Evolutionary conservation across 2,329 filamentous ascomycete species (phyloP).

Genomic region (Decorospora gaudefroyi): DNA sequence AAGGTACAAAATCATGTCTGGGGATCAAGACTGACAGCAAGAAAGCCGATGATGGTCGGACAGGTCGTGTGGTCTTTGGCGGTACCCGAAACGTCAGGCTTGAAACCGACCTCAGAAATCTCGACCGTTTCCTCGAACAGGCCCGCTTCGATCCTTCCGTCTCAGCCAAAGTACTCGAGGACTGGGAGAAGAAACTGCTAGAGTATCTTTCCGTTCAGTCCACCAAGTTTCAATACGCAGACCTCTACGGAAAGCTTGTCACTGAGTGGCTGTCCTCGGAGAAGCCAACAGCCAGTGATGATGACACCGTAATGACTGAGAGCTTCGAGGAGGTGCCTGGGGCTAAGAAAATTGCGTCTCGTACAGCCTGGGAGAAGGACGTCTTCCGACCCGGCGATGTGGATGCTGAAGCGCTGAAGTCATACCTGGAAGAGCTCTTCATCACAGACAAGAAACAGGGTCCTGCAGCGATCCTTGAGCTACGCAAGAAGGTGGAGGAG

Average conservation of each 20-base stretch:
- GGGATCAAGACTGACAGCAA: slow-evolving; percentile 24
- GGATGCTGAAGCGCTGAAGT: slow-evolving; percentile 25
- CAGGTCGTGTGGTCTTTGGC: slow-evolving; percentile 26
- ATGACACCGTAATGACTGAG: slow-evolving; percentile 33
- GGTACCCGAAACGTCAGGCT: slow-evolving; percentile 27
- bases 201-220: slow-evolving; percentile 45
- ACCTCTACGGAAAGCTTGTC: slow-evolving; percentile 44
- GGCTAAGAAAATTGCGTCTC: slow-evolving; percentile 37
- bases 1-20: slow-evolving; percentile 40
- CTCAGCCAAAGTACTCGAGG: slow-evolving; percentile 37
- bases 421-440: slow-evolving; percentile 35
- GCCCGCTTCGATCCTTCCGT: slow-evolving; percentile 45
- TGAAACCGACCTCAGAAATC: slow-evolving; percentile 38
- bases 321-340: slow-evolving; percentile 41
- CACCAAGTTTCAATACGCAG: slow-evolving; percentile 43
- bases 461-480: slow-evolving; percentile 18
- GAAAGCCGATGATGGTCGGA: slow-evolving; percentile 13
- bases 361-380: slow-evolving; percentile 38
- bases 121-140: slow-evolving; percentile 46
- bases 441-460: slow-evolving; percentile 23
- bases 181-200: slow-evolving; percentile 40
- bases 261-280: slow-evolving; percentile 45
- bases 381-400: slow-evolving; percentile 39
- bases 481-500: slow-evolving; percentile 24
- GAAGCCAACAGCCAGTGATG: slow-evolving; percentile 22